phyloP scores from a whole-genome alignment of 2,329 filamentous ascomycete species.

The Paraconiothyrium brasiliense region DNA sequence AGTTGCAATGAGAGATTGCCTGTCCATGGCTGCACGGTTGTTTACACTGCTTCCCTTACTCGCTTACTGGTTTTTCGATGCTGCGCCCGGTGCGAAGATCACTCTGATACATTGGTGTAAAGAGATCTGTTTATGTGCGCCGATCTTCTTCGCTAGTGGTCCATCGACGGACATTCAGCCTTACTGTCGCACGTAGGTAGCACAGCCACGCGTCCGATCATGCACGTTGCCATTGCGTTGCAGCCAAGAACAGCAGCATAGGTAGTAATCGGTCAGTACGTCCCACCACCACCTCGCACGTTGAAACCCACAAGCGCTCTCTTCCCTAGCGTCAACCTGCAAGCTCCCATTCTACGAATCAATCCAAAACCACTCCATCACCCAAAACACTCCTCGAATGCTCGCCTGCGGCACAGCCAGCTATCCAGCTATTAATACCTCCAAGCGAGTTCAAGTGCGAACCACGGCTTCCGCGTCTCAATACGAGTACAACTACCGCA shows the following conservation, averaged over 20 bases:
- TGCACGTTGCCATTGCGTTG: not conserved
- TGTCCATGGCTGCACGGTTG: too few species aligned
- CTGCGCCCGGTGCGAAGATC: too few species aligned
- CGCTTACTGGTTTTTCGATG: too few species aligned
- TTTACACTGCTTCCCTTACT: too few species aligned
- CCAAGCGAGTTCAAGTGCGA: not conserved
- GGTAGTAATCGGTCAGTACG: not conserved
- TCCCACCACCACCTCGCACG: not conserved
- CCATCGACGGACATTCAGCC: not conserved
- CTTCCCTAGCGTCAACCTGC: not conserved
- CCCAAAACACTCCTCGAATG: not conserved
- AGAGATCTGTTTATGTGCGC: too few species aligned
- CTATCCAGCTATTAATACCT: slow-evolving; percentile 1
- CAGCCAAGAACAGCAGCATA: not conserved
- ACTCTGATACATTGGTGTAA: too few species aligned
- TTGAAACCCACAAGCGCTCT: not conserved
- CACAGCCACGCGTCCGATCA: slow-evolving; percentile 6
- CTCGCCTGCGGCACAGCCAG: slow-evolving; percentile 1
- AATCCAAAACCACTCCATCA: not conserved
- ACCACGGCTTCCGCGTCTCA: not conserved
- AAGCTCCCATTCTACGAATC: not conserved
- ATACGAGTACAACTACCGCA: not conserved
- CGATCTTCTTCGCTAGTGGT: not conserved
- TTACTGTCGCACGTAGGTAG: not conserved
- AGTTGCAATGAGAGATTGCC: too few species aligned